A percentile compares a stretch with the other conserved stretches of the same genome.
Evolutionary conservation across 116 monocot species (phyloP).

Genomic region (Thalassia testudinum): DNA sequence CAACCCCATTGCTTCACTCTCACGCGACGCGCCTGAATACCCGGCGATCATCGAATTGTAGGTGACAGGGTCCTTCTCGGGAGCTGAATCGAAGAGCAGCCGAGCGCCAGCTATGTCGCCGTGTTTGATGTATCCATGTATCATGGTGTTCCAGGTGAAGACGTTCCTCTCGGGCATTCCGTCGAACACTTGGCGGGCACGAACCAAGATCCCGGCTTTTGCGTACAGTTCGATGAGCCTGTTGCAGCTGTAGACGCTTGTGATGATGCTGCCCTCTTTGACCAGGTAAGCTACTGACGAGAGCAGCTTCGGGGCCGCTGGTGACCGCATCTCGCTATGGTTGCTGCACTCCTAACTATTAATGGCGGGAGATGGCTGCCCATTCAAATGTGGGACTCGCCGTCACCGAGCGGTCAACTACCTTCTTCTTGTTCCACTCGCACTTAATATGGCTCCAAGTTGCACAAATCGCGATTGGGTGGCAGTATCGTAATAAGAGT

Average conservation of each 20-base stretch:
- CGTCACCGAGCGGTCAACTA: too few relatives aligned
- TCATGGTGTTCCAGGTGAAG: slow-evolving; percentile 17
- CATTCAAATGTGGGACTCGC: too few relatives aligned
- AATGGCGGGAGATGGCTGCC: neutral
- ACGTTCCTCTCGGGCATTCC: slow-evolving; percentile 18
- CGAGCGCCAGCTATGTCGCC: neutral
- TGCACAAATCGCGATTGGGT: too few relatives aligned
- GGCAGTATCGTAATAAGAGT: too few relatives aligned
- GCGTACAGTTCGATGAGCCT: slow-evolving; percentile 4
- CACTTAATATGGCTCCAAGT: too few relatives aligned
- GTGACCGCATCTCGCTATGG: neutral
- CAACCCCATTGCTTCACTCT: slow-evolving; percentile 3
- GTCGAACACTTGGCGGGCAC: slow-evolving; percentile 13
- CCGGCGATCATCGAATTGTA: slow-evolving; percentile 20
- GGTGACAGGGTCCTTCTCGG: slow-evolving; percentile 16
- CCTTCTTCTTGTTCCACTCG: too few relatives aligned
- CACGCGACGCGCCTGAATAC: neutral
- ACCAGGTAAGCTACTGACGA: slow-evolving; percentile 3
- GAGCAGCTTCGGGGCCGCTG: neutral
- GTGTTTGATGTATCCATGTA: slow-evolving; percentile 8
- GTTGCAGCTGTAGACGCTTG: slow-evolving; percentile 7
- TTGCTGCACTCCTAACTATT: neutral
- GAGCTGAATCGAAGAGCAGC: slow-evolving; percentile 11
- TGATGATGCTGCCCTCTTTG: neutral
- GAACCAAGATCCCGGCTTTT: neutral